A percentile compares a stretch with the other conserved stretches of the same genome.
Conservation (phyloP, 495 filamentous ascomycete species). For the Lepidopterella palustris region DNA sequence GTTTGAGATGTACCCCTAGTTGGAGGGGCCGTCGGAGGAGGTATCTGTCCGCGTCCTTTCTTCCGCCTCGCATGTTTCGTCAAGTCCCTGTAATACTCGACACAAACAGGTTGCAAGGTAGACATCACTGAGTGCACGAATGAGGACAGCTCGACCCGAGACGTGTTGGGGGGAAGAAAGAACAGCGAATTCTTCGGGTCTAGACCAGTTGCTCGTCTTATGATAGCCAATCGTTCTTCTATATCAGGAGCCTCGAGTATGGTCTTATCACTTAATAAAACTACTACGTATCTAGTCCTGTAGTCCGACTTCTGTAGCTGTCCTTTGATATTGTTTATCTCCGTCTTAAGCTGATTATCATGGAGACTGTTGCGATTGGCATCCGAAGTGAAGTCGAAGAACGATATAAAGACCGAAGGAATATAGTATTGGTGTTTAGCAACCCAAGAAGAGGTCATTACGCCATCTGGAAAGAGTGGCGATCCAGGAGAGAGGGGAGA, state of each 20-base stretch:
- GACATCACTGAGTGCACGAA: conserved; percentile 60
- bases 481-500: conserved; percentile 80
- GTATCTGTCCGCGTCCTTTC: conserved; percentile 62
- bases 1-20: conserved; percentile 76
- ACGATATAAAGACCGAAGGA: conserved; percentile 71
- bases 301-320: conserved; percentile 61
- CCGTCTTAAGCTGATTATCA: conserved; percentile 83
- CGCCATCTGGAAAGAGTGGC: conserved; percentile 75
- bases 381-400: conserved; percentile 65
- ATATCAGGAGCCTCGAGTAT: conserved; percentile 52
- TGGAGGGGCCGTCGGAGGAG: conserved; percentile 76
- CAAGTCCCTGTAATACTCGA: conserved; percentile 87
- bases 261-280: conserved; percentile 65
- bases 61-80: conserved; percentile 85
- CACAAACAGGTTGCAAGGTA: conserved; percentile 51
- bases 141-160: conserved; percentile 52
- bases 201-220: conserved; percentile 69
- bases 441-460: conserved; percentile 74
- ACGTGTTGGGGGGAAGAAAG: conserved; percentile 60
- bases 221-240: conserved; percentile 68
- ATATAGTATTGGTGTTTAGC: conserved; percentile 77
- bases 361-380: conserved; percentile 59
- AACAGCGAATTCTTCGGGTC: conserved; percentile 72
- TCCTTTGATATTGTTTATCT: conserved; percentile 69
- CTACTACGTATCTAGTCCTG: conserved; percentile 66